Evolutionary conservation across 2,329 filamentous ascomycete genomes (phyloP).

Genomic region (Phaeosphaeria sp.): DNA sequence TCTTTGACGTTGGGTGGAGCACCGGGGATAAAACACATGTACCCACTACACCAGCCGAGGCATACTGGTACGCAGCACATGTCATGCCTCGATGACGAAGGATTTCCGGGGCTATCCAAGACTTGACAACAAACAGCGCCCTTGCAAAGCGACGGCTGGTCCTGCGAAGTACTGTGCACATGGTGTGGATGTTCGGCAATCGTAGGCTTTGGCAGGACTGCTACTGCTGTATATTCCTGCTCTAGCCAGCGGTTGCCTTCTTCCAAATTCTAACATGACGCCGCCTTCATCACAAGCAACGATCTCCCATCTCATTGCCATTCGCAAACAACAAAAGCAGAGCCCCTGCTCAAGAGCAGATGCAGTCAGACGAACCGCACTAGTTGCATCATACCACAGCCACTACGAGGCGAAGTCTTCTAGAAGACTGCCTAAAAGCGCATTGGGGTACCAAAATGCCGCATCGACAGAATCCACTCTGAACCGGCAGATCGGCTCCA

Average conservation of each 20-base stretch:
- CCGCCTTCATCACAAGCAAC: not conserved
- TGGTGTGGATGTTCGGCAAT: constrained; percentile 14
- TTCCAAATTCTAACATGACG: constrained; percentile 4
- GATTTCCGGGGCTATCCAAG: not conserved
- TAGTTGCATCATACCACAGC: constrained; percentile 19
- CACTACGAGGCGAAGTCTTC: constrained; percentile 24
- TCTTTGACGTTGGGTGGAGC: not conserved
- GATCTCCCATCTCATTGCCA: not conserved
- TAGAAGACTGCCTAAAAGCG: constrained; percentile 15
- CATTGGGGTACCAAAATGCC: constrained; percentile 15
- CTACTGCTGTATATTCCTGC: not conserved
- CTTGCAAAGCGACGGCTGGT: constrained; percentile 8
- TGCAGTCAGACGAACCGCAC: constrained; percentile 2
- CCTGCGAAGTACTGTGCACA: constrained; percentile 6
- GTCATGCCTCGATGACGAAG: not conserved
- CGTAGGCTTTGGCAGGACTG: constrained; percentile 10
- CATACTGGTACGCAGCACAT: constrained; percentile 1
- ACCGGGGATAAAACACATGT: not conserved
- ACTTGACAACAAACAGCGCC: constrained; percentile 4
- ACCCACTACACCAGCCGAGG: constrained; percentile 11
- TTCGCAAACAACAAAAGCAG: not conserved
- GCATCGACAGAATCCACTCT: constrained; percentile 9
- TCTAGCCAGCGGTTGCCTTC: constrained; percentile 4
- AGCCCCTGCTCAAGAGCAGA: not conserved
- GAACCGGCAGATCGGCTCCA: constrained; percentile 15